Base-by-base conservation (phyloP, 116 monocot genomes). In the Papilionanthe hybrid region DNA sequence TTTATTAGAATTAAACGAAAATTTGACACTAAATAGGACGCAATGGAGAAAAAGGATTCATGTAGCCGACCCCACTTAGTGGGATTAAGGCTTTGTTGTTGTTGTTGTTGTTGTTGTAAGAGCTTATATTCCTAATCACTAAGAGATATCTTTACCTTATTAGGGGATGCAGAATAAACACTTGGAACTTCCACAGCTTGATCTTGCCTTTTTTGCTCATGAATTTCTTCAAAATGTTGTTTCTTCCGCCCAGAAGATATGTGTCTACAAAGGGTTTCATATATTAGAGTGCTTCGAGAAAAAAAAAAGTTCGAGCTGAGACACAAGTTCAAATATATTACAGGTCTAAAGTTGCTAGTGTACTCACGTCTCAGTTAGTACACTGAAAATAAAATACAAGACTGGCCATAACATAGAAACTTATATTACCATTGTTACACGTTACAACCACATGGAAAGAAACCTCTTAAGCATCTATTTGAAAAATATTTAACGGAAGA, bases 81-180 rank as follows among this genome's bases (percentile, higher is more conserved):
- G n/a, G n/a, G n/a, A n/a, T n/a, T n/a, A n/a, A n/a, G n/a, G n/a
- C n/a, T n/a, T n/a, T n/a, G n/a, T n/a, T n/a, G n/a, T n/a, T n/a
- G n/a, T n/a, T n/a, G n/a, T n/a, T n/a, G n/a, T n/a, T n/a, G n/a
- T n/a, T n/a, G n/a, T 42, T 42, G 11, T 50, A 49, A 28, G 22
- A 73, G 20, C 18, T 15, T 49, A 75, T 29, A 73, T 44, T 29
- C 17, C 49, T 50, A 50, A 75, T 32, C 41, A 72, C 32, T 41
- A 72, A 4, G 42, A 5, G 42, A 23, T 42, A 42, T 41, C 13
- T 43, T 74, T 9, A 86, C 86, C 86, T 86, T 45, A 42, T 82
- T 79, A 20, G 79, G 77, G 12, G 77, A 79, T 79, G 73, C 79
- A 75, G 78, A 85, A 82, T 76, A 41, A 43, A 9, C 20, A 43